These are phyloP conservation scores for Candida sakaeoensis DNA, from an alignment of 805 yeast genomes.

Conservation along the genomic window DNA sequence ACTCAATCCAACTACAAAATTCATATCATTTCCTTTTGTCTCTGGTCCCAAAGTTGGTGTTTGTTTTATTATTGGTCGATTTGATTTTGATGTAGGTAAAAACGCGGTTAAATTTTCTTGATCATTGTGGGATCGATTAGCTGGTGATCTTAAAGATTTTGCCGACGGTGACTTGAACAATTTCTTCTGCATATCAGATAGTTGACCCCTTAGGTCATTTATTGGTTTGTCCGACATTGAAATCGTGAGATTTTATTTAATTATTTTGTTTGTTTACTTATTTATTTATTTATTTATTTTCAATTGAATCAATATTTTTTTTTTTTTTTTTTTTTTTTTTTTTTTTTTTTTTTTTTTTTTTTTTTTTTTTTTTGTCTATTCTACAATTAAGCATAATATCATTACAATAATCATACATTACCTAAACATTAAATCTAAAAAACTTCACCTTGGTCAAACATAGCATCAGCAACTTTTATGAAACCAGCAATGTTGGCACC, in stretches of 20 bases:
- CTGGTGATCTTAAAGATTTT: not conserved
- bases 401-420: conserved; percentile 1
- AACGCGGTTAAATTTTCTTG: conserved; percentile 16
- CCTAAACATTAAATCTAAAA: conserved; percentile 36
- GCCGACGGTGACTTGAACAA: conserved; percentile 19
- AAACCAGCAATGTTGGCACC: conserved; percentile 99
- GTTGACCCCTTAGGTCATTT: conserved; percentile 35
- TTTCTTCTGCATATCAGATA: conserved; percentile 35
- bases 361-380: not conserved
- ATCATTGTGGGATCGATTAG: conserved; percentile 6
- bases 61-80: conserved; percentile 5
- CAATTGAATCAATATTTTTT: not conserved
- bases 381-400: too few species aligned
- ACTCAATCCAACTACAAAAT: conserved; percentile 69
- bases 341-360: not conserved
- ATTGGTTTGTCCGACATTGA: conserved; percentile 10
- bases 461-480: conserved; percentile 97
- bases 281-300: conserved; percentile 1
- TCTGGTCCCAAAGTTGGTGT: conserved; percentile 39
- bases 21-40: conserved; percentile 56
- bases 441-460: conserved; percentile 94
- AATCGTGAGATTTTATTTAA: conserved; percentile 1
- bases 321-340: not conserved
- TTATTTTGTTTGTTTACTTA: conserved; percentile 2
- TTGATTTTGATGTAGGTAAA: conserved; percentile 9